phyloP scores from a whole-genome alignment of 495 filamentous ascomycete genomes.

The Aspergillus leporis region DNA sequence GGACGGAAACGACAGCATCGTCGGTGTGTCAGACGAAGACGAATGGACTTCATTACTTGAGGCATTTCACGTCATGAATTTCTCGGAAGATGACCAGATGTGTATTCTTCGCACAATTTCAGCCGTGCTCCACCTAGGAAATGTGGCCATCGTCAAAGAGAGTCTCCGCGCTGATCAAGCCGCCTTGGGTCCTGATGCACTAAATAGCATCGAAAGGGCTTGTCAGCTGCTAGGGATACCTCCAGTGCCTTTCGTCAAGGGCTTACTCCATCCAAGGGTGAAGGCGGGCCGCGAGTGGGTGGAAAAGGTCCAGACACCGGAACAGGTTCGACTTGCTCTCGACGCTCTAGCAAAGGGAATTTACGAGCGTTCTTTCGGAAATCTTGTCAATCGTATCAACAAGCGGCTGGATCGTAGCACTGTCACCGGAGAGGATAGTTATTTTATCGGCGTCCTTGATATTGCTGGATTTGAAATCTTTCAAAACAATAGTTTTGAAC shows the following conservation, averaged over 20 bases:
- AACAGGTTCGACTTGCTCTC: slow-evolving; percentile 86
- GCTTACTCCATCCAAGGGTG: slow-evolving; percentile 86
- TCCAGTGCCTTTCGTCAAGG: slow-evolving; percentile 80
- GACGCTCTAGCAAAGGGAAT: slow-evolving; percentile 96
- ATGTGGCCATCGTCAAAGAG: slow-evolving; percentile 84
- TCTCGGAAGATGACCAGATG: slow-evolving; percentile 80
- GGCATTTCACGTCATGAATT: slow-evolving; percentile 93
- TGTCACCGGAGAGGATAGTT: slow-evolving; percentile 77
- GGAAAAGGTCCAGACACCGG: slow-evolving; percentile 94
- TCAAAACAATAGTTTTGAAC: slow-evolving; percentile 97
- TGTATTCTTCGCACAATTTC: slow-evolving; percentile 86
- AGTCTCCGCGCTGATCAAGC: slow-evolving; percentile 91
- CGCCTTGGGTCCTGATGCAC: slow-evolving; percentile 69
- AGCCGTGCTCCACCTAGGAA: slow-evolving; percentile 90
- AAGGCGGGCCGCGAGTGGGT: slow-evolving; percentile 98
- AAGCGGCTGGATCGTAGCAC: slow-evolving; percentile 80
- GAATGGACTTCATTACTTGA: slow-evolving; percentile 91
- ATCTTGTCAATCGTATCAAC: slow-evolving; percentile 91
- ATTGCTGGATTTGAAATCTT: slow-evolving; percentile 99
- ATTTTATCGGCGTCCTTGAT: slow-evolving; percentile 97
- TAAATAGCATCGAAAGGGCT: slow-evolving; percentile 69
- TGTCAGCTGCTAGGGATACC: slow-evolving; percentile 85
- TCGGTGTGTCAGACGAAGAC: slow-evolving; percentile 84
- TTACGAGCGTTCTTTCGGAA: slow-evolving; percentile 93
- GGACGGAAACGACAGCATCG: slow-evolving; percentile 86